Evolutionary conservation across 306 rosid genomes (phyloP).

Genomic region (Prunus mume): DNA sequence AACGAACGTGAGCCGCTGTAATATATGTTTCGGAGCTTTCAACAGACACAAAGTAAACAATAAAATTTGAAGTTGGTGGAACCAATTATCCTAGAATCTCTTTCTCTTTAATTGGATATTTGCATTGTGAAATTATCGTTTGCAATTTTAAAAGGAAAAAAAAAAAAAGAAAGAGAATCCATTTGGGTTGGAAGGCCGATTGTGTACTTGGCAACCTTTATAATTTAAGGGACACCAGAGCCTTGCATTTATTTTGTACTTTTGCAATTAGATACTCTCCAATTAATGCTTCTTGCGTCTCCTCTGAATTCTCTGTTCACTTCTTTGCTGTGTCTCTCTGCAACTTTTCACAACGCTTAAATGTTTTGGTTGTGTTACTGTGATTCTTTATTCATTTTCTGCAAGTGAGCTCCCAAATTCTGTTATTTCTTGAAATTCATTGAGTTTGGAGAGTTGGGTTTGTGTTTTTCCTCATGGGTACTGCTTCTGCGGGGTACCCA

Average conservation of each 20-base stretch:
- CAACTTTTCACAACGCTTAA: neutral
- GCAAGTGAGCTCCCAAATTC: constrained; percentile 3
- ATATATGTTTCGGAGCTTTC: neutral
- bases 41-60: neutral
- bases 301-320: neutral
- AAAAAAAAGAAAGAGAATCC: neutral
- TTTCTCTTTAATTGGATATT: neutral
- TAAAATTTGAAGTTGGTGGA: too few relatives aligned
- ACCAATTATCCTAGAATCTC: too few relatives aligned
- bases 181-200: neutral
- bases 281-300: neutral
- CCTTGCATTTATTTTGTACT: neutral
- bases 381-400: neutral
- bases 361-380: neutral
- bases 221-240: neutral
- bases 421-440: constrained; percentile 2
- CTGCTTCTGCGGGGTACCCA: constrained; percentile 47
- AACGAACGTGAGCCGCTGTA: neutral
- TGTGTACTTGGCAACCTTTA: neutral
- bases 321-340: neutral
- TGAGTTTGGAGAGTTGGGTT: constrained; percentile 11
- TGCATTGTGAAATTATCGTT: neutral
- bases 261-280: neutral
- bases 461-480: constrained; percentile 40
- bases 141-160: neutral